Conservation (phyloP, 129 eudicot species). For the Lactuca sativa region DNA sequence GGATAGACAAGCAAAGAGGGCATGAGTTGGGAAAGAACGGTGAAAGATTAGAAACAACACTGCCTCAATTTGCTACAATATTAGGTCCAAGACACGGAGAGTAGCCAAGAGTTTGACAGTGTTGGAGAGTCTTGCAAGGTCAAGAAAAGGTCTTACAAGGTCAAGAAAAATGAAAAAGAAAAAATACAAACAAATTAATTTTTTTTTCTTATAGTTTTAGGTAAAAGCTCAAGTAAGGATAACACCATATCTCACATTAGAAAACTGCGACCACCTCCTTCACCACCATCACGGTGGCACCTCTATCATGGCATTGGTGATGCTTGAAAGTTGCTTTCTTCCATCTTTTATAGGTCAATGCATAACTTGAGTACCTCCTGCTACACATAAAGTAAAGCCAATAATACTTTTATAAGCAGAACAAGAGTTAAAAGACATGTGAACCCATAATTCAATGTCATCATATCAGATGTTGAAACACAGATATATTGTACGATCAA, state of each 20-base stretch:
- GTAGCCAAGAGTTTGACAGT: background rate
- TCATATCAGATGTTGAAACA: background rate
- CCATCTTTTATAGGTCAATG: background rate
- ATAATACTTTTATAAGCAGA: no score
- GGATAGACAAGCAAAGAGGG: constrained; percentile 83
- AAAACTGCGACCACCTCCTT: background rate
- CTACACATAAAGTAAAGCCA: constrained; percentile 2
- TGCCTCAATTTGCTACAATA: background rate
- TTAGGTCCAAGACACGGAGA: constrained; percentile 22
- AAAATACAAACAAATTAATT: constrained; percentile 4
- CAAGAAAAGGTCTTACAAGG: constrained; percentile 99
- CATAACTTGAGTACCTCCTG: constrained; percentile 10
- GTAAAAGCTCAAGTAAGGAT: constrained; percentile 81
- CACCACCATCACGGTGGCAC: background rate
- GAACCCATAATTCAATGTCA: background rate
- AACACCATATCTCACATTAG: constrained; percentile 46
- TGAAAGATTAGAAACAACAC: constrained; percentile 14
- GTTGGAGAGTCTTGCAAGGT: constrained; percentile 72
- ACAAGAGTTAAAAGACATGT: background rate
- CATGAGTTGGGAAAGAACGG: constrained; percentile 39
- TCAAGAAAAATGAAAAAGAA: constrained; percentile 54
- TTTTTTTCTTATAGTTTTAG: background rate
- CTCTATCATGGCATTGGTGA: background rate
- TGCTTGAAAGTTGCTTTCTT: background rate
- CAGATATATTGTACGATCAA: background rate